Percentiles rank a stretch among this genome's conserved stretches.
phyloP scores from a whole-genome alignment of 2,329 filamentous ascomycete genomes.

The Geosmithia morbida region DNA sequence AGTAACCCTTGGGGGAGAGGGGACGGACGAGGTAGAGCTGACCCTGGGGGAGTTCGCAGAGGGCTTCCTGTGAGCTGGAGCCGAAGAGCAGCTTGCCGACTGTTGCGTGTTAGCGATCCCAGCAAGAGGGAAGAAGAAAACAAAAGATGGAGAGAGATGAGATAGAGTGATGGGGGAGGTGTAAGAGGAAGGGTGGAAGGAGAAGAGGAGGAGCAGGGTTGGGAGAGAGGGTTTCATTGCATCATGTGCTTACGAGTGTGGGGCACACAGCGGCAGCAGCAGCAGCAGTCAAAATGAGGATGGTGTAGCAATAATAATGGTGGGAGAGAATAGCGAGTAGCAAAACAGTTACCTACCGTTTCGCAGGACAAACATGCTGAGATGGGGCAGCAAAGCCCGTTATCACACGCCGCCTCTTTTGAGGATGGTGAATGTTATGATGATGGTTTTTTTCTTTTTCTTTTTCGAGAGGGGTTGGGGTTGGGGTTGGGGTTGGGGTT shows the following conservation, averaged over 20 bases:
- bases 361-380: conserved; percentile 26
- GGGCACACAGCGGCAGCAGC: background rate
- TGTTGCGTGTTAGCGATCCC: conserved; percentile 18
- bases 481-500: too few relatives aligned
- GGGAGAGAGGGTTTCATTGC: background rate
- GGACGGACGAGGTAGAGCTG: conserved; percentile 96
- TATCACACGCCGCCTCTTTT: background rate
- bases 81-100: conserved; percentile 92
- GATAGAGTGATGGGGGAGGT: background rate
- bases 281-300: background rate
- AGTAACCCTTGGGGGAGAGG: conserved; percentile 91
- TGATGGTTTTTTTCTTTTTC: background rate
- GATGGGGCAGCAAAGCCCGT: background rate
- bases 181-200: background rate
- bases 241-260: background rate
- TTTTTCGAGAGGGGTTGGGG: too few relatives aligned
- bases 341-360: conserved; percentile 28
- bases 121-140: background rate
- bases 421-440: background rate
- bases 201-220: background rate
- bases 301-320: background rate
- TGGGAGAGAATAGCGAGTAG: conserved; percentile 1
- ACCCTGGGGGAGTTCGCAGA: conserved; percentile 89
- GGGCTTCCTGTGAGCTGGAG: conserved; percentile 70
- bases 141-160: background rate